Evolutionary conservation across 768 basidiomycete species (phyloP), one percentile per base, ranked within the genome.

Genomic region (Hirschioporus abietinus): DNA sequence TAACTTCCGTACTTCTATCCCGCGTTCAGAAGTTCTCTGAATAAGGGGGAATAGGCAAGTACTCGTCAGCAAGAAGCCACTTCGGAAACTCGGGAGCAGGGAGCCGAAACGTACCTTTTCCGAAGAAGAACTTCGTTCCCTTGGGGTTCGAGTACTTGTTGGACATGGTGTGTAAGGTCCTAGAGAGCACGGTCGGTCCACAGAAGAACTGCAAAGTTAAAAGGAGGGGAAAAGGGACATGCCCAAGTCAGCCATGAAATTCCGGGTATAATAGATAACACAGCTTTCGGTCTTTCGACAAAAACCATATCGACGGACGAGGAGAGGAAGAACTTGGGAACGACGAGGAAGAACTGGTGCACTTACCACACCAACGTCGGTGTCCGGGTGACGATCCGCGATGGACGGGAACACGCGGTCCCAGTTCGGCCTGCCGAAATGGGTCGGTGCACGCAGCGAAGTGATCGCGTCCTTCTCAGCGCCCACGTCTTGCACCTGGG

Each of bases 391-490:
- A 75, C 90, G 92, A 72, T 91, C 87, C 1, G 82, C 82, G 65
- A 98, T 86, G 12, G 89, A 89, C 35, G 79, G 73, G 77, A 91
- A 92, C 17, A 89, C 86, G 59, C 84, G 82, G 69, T 90, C 88
- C 91, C 89, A 91, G 76, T 96, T 95, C 18, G 95, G 95, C 67
- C 95, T 79, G 58, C 95, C 93, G 73, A 91, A 96, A 78, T 96
- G 95, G 10, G 96, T 98, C 0, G 96, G 96, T 0, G 96, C 90
- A 24, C 94, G 85, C 12, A 97, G 81, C 0, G 88, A 84, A 3
- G 95, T 96, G 74, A 98, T 91, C 1, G 95, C 90, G 71, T 98
- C 96, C 78, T 88, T 90, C 68, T 96, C 92, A 1, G 92, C 91
- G 64, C 96, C 96, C 42, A 97, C 95, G 71, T 96, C 95, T 72